These are phyloP conservation scores for Aspergillus sp. DNA, from an alignment of 2,329 filamentous ascomycete species.

Conservation along the genomic window DNA sequence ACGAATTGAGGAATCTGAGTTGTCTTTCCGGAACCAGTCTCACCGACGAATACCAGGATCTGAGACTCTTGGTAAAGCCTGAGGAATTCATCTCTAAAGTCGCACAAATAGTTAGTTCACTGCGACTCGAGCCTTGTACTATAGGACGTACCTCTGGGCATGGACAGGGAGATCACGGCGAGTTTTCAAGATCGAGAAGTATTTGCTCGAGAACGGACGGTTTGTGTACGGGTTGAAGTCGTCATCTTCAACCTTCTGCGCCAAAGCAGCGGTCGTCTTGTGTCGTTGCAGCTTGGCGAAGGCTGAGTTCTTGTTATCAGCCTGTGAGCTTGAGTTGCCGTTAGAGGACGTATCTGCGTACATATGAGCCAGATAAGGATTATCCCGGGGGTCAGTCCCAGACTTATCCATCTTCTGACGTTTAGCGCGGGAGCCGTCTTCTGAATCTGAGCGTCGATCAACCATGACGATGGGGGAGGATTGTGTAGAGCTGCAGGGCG, in stretches of 20 bases:
- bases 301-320: conserved; percentile 48
- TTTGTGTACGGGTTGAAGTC: conserved; percentile 86
- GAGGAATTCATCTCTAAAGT: conserved; percentile 82
- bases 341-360: conserved; percentile 60
- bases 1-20: conserved; percentile 99
- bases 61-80: conserved; percentile 90
- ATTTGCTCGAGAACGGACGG: conserved; percentile 74
- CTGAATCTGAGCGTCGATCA: conserved; percentile 59
- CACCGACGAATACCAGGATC: conserved; percentile 97
- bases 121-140: neutral
- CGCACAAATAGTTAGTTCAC: neutral
- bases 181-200: conserved; percentile 85
- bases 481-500: conserved; percentile 21
- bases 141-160: conserved; percentile 72
- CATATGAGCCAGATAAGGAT: conserved; percentile 92
- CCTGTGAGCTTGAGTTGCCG: conserved; percentile 30
- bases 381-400: conserved; percentile 62
- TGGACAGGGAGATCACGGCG: conserved; percentile 88
- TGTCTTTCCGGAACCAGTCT: conserved; percentile 99
- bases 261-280: conserved; percentile 76
- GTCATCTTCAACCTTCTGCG: conserved; percentile 74
- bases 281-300: conserved; percentile 75
- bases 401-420: conserved; percentile 57
- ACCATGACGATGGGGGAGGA: conserved; percentile 51
- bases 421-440: conserved; percentile 57